phyloP scores from a whole-genome alignment of 257 asterid species.

The Solanum pennellii region DNA sequence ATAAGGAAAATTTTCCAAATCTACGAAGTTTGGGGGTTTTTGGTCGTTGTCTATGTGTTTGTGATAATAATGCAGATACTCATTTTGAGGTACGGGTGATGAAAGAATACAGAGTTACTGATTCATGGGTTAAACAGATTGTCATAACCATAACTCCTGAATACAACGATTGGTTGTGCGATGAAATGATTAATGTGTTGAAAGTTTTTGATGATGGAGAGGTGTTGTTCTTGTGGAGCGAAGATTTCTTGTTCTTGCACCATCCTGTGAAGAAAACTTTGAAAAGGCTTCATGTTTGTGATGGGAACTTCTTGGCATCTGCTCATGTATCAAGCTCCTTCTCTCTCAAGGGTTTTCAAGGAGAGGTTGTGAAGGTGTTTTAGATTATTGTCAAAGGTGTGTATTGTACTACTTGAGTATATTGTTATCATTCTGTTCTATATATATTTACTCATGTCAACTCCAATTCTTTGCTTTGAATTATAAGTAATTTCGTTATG shows the following conservation, averaged over 20 bases:
- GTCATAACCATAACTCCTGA: slow-evolving; percentile 16
- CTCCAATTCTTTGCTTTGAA: background rate
- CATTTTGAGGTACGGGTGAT: slow-evolving; percentile 38
- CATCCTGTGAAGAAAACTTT: background rate
- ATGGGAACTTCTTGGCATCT: background rate
- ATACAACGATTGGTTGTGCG: slow-evolving; percentile 10
- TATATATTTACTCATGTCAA: background rate
- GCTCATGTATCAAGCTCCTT: background rate
- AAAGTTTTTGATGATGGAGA: slow-evolving; percentile 26
- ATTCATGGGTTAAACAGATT: slow-evolving; percentile 29
- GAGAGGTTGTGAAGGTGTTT: background rate
- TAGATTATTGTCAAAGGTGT: background rate
- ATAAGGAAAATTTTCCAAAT: background rate
- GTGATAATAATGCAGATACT: slow-evolving; percentile 18
- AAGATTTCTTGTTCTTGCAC: slow-evolving; percentile 4
- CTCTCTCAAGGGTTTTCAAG: background rate
- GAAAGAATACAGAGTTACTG: slow-evolving; percentile 31
- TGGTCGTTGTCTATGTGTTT: slow-evolving; percentile 17
- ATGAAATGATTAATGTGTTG: slow-evolving; percentile 18
- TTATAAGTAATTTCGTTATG: background rate
- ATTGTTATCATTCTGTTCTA: background rate
- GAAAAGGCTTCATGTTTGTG: background rate
- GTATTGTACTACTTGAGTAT: background rate
- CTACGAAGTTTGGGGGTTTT: slow-evolving; percentile 25
- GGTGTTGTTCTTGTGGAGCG: slow-evolving; percentile 33